Conservation (phyloP, 2,329 filamentous ascomycete species). For the Calonectria pseudoreteaudii region DNA sequence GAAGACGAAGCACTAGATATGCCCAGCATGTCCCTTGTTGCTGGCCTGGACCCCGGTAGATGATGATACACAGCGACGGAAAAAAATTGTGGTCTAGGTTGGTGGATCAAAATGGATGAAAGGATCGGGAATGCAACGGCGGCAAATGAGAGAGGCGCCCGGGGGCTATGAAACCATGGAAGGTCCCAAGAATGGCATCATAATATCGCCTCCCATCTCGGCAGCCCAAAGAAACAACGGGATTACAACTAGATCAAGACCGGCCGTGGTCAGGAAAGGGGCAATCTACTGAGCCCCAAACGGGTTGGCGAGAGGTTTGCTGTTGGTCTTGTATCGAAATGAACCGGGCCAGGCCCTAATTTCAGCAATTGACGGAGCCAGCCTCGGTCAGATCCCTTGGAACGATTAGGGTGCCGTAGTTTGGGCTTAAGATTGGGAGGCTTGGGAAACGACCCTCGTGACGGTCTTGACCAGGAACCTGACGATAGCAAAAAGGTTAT, state of each 20-base stretch:
- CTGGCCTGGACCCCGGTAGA: not conserved
- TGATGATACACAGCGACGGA: constrained; percentile 2
- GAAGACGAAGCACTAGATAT: not conserved
- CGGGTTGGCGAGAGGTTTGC: constrained; percentile 13
- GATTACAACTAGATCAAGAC: constrained; percentile 16
- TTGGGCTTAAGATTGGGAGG: not conserved
- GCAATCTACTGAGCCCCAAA: constrained; percentile 22
- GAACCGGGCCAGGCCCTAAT: constrained; percentile 31
- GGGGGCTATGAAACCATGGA: constrained; percentile 9
- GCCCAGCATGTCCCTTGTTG: constrained; percentile 14
- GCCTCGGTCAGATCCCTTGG: constrained; percentile 27
- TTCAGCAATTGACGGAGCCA: constrained; percentile 31
- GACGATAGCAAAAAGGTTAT: constrained; percentile 1
- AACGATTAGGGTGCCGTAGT: constrained; percentile 10
- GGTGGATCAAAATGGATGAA: constrained; percentile 16
- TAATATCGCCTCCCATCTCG: constrained; percentile 9
- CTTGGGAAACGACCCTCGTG: not conserved
- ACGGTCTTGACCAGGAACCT: not conserved
- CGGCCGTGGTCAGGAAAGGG: constrained; percentile 15
- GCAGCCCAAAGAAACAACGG: not conserved
- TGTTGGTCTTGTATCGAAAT: constrained; percentile 33
- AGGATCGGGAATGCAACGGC: constrained; percentile 7
- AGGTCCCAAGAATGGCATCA: constrained; percentile 2
- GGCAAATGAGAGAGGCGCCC: not conserved
- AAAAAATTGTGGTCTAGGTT: not conserved